These are phyloP conservation scores for Oxyria digyna DNA, from an alignment of 148 eudicot genomes.

Conservation along the genomic window DNA sequence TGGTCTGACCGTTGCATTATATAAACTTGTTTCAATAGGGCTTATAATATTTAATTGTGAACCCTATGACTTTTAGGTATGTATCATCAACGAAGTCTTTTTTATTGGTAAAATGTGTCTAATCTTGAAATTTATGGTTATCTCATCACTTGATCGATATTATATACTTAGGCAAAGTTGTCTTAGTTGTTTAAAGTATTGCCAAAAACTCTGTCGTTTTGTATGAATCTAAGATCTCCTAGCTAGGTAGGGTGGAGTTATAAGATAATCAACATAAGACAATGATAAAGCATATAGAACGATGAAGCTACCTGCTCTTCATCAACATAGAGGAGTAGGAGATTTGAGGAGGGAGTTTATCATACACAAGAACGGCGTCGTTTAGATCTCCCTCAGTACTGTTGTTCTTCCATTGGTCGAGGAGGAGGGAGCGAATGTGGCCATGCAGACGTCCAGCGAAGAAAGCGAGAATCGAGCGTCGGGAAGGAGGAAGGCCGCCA, in stretches of 20 bases:
- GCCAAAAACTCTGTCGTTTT: neutral
- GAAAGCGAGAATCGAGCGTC: constrained; percentile 36
- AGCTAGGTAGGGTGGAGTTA: too few relatives aligned
- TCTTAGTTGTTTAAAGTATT: too few relatives aligned
- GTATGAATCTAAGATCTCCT: neutral
- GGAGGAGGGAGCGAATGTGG: constrained; percentile 29
- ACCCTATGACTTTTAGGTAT: too few relatives aligned
- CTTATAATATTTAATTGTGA: too few relatives aligned
- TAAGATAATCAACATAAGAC: too few relatives aligned
- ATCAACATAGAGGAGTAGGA: constrained; percentile 27
- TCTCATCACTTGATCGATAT: neutral
- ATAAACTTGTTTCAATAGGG: too few relatives aligned
- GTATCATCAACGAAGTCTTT: too few relatives aligned
- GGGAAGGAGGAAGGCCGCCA: constrained; percentile 32
- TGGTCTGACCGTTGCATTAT: too few relatives aligned
- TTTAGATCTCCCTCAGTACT: neutral
- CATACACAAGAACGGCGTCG: constrained; percentile 27
- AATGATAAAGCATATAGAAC: too few relatives aligned
- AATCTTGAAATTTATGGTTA: too few relatives aligned
- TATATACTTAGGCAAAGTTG: neutral
- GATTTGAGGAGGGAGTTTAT: constrained; percentile 15
- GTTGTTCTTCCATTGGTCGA: constrained; percentile 38
- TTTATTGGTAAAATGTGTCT: too few relatives aligned
- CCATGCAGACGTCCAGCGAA: constrained; percentile 55
- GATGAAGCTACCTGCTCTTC: constrained; percentile 13